These are phyloP conservation scores for Leptodermis oblonga DNA, from an alignment of 257 asterid species.

Conservation along the genomic window DNA sequence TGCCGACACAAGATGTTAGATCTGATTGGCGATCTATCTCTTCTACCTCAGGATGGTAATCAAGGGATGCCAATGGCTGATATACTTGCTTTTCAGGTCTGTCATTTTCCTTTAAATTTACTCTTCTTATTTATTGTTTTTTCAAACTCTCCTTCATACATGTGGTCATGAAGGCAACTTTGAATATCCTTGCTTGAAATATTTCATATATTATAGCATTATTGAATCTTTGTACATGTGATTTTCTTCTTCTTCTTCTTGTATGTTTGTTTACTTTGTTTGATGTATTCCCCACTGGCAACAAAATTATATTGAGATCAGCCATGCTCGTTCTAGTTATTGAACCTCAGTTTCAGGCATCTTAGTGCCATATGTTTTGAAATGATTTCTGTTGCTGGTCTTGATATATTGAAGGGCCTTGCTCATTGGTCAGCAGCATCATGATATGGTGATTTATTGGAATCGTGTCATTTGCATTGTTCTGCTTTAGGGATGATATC, in stretches of 20 bases:
- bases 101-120: constrained; percentile 16
- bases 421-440: no score
- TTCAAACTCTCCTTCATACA: neutral
- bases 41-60: constrained; percentile 72
- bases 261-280: no score
- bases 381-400: neutral
- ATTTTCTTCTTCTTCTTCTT: no score
- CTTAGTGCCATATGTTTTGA: neutral
- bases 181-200: neutral
- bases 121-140: no score
- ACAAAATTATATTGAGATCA: neutral
- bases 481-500: neutral
- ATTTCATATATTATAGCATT: no score
- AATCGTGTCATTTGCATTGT: neutral
- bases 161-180: neutral
- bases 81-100: constrained; percentile 71
- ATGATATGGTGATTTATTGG: no score
- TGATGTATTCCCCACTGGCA: neutral
- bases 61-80: constrained; percentile 89
- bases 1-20: constrained; percentile 95
- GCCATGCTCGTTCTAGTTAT: neutral
- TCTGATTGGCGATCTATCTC: constrained; percentile 92
- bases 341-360: neutral
- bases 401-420: neutral
- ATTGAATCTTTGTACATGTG: no score